Base-by-base conservation (phyloP, 768 basidiomycete species). In the Kondoa subrosea region DNA sequence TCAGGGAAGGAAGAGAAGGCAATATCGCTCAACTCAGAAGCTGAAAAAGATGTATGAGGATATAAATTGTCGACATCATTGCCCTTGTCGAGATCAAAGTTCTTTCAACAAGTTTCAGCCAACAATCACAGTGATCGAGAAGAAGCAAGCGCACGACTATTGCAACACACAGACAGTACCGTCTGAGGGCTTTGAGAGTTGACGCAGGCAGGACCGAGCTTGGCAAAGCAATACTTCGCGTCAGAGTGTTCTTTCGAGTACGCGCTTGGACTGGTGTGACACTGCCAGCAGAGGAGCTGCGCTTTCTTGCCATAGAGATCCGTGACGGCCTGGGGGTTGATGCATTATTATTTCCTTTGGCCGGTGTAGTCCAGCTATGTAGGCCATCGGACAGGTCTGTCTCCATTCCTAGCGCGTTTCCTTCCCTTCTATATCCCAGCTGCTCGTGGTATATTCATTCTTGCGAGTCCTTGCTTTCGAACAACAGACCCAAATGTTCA, bases 1-100 rank as follows among this genome's bases (percentile, higher is more conserved):
- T 65, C 64, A 1, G 70, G 69, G 56, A 72, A 67, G 16, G 66
- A 70, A 1, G 68, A 67, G 66, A 70, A 71, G 30, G 70, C 71
- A 33, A 73, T 66, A 58, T 71, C 68, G 32, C 25, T 0, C 15
- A 25, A 27, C 27, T 69, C 16, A 1, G 26, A 0, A 3, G 65
- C 27, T 0, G 68, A 65, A 56, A 70, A 34, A 26, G 15, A 17
- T 31, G 65, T 40, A 2, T 67, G 56, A 12, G 71, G 70, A 40
- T 65, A 72, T 58, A 66, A 33, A 57, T 58, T 66, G 58, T 69
- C 66, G 31, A 70, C 65, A 30, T 69, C 68, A 65, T 68, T 59
- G 2, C 0, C 40, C 14, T 16, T 1, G 31, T 26, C 32, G 17
- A 25, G 65, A 34, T 56, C 25, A 17, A 2, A 12, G 15, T 25